Evolutionary conservation across 345 rosid species (phyloP).

Genomic region (Kernera saxatilis): DNA sequence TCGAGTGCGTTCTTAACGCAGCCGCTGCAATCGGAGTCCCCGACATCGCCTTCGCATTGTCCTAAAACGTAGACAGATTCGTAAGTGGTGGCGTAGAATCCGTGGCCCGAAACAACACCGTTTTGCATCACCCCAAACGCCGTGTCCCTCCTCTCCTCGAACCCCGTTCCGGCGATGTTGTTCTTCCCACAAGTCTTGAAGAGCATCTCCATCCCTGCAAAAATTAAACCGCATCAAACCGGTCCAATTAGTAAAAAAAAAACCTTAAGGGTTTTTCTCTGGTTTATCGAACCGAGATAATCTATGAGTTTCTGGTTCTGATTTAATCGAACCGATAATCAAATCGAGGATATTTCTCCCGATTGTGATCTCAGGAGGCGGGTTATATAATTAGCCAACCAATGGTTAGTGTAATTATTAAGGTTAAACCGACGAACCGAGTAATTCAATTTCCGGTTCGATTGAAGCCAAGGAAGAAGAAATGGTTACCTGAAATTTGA

Average conservation of each 20-base stretch:
- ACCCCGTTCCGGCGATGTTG: conserved; percentile 66
- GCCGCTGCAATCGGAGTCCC: conserved; percentile 83
- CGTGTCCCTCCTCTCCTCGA: conserved; percentile 81
- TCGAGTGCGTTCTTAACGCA: conserved; percentile 76
- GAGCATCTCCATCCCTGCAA: conserved; percentile 70
- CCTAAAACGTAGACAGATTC: conserved; percentile 73
- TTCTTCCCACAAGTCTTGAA: conserved; percentile 77
- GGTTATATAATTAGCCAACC: background rate
- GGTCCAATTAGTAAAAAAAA: background rate
- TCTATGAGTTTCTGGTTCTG: background rate
- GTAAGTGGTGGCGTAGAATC: conserved; percentile 62
- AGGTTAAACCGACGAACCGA: background rate
- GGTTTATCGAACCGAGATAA: background rate
- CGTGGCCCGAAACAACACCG: conserved; percentile 70
- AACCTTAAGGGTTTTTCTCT: background rate
- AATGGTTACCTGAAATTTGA: conserved; percentile 47
- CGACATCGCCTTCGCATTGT: conserved; percentile 95
- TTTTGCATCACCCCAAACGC: conserved; percentile 62
- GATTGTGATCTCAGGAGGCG: background rate
- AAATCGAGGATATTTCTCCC: background rate
- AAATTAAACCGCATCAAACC: background rate
- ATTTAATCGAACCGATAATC: background rate
- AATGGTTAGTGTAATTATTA: background rate
- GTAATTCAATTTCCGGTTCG: background rate
- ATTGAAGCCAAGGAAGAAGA: background rate